Percentiles rank a stretch among this genome's conserved stretches.
Conservation (phyloP, 768 basidiomycete species). For the Suillus subaureus region DNA sequence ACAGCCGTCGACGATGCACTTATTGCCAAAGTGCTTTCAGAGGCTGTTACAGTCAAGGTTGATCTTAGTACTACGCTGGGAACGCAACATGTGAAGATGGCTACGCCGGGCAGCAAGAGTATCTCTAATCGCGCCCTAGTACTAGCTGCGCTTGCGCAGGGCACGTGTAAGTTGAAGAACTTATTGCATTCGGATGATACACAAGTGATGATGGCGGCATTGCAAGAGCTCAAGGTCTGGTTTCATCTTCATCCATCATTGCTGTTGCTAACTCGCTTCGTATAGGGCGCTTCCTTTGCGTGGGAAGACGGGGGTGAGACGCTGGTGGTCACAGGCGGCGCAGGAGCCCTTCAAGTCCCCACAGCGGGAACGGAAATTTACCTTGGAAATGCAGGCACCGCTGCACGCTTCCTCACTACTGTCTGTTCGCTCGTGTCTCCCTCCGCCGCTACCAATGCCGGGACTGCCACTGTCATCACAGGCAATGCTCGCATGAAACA, state of each 20-base stretch:
- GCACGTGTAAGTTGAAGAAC: slow-evolving; percentile 87
- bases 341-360: slow-evolving; percentile 78
- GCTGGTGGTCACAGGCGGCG: slow-evolving; percentile 86
- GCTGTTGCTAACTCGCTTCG: slow-evolving; percentile 4
- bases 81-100: slow-evolving; percentile 56
- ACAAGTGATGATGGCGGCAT: slow-evolving; percentile 97
- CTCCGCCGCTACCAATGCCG: slow-evolving; percentile 37
- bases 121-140: slow-evolving; percentile 95
- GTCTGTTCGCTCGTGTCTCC: slow-evolving; percentile 87
- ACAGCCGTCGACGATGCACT: slow-evolving; percentile 80
- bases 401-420: slow-evolving; percentile 95
- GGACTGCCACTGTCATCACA: slow-evolving; percentile 77
- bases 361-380: slow-evolving; percentile 85
- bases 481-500: slow-evolving; percentile 99
- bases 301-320: slow-evolving; percentile 99
- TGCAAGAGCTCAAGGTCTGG: slow-evolving; percentile 79
- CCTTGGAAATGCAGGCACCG: slow-evolving; percentile 96
- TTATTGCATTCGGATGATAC: slow-evolving; percentile 97
- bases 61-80: slow-evolving; percentile 20
- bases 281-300: slow-evolving; percentile 83
- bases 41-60: slow-evolving; percentile 70
- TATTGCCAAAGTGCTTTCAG: slow-evolving; percentile 80
- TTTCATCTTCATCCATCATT: slow-evolving; percentile 4
- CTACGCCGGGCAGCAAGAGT: slow-evolving; percentile 95
- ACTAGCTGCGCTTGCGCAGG: slow-evolving; percentile 87